These are phyloP conservation scores for Suillus ampliporus DNA, from an alignment of 768 basidiomycete species.

Conservation along the genomic window DNA sequence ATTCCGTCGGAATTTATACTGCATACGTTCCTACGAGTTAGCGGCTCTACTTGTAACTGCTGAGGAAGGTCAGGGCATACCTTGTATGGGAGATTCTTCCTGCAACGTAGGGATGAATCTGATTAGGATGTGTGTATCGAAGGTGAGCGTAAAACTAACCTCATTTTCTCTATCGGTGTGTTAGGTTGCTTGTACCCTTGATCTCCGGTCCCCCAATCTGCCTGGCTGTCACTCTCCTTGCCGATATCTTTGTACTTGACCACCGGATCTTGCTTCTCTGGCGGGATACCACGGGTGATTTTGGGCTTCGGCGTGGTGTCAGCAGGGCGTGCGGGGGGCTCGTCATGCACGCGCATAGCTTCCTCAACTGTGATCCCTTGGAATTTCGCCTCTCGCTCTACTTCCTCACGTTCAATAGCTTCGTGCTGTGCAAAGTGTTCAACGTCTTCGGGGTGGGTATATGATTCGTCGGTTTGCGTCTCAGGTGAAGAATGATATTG, in stretches of 20 bases:
- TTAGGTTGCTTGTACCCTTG: slow-evolving; percentile 77
- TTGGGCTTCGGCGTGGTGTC: slow-evolving; percentile 48
- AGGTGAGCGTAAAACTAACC: slow-evolving; percentile 45
- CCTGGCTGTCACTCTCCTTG: slow-evolving; percentile 56
- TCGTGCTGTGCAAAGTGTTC: slow-evolving; percentile 94
- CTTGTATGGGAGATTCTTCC: slow-evolving; percentile 90
- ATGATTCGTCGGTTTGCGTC: slow-evolving; percentile 95
- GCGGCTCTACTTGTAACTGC: slow-evolving; percentile 36
- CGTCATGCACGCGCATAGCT: slow-evolving; percentile 59
- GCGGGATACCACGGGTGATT: slow-evolving; percentile 61
- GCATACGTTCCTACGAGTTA: slow-evolving; percentile 64
- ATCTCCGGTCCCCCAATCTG: slow-evolving; percentile 75
- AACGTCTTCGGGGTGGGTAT: slow-evolving; percentile 90
- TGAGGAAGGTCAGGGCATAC: slow-evolving; percentile 44
- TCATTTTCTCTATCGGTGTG: slow-evolving; percentile 76
- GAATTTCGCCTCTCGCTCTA: slow-evolving; percentile 80
- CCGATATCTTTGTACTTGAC: slow-evolving; percentile 63
- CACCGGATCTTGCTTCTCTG: slow-evolving; percentile 72
- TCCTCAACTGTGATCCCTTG: slow-evolving; percentile 84
- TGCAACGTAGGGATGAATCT: slow-evolving; percentile 28
- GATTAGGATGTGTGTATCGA: slow-evolving; percentile 5
- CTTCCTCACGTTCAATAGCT: slow-evolving; percentile 82
- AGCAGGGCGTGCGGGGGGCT: slow-evolving; percentile 27
- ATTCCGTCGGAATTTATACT: slow-evolving; percentile 89
- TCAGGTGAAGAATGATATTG: slow-evolving; percentile 95